These are phyloP conservation scores for Suhomyces sp. DNA, from an alignment of 805 yeast species.

Conservation along the genomic window DNA sequence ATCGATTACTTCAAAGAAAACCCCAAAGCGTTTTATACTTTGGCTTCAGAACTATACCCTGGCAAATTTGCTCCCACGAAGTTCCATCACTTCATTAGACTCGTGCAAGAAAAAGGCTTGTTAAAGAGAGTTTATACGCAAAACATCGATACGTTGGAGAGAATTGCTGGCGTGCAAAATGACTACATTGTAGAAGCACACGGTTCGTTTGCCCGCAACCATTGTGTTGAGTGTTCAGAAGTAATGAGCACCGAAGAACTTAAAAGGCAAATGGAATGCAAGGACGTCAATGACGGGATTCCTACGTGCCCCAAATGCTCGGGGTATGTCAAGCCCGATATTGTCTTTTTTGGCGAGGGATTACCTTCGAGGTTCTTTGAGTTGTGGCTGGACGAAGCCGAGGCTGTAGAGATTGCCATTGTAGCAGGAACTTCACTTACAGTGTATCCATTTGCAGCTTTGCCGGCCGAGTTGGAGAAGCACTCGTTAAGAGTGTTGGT, in stretches of 20 bases:
- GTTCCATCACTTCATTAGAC: conserved; percentile 70
- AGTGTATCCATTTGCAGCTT: conserved; percentile 85
- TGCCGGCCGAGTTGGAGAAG: conserved; percentile 63
- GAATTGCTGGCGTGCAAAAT: conserved; percentile 71
- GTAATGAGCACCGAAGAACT: conserved; percentile 50
- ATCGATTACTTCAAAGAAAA: conserved; percentile 71
- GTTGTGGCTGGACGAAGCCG: conserved; percentile 57
- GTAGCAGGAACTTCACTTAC: conserved; percentile 92
- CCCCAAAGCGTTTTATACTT: conserved; percentile 81
- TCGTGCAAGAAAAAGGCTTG: conserved; percentile 61
- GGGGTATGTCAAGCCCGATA: conserved; percentile 87
- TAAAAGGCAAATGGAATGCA: conserved; percentile 34
- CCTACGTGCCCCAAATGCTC: conserved; percentile 62
- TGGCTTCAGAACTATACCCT: conserved; percentile 85
- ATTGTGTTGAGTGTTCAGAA: conserved; percentile 71
- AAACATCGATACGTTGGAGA: conserved; percentile 88
- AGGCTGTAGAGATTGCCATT: conserved; percentile 62
- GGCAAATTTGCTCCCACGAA: conserved; percentile 81
- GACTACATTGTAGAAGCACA: conserved; percentile 83
- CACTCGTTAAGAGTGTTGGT: conserved; percentile 57
- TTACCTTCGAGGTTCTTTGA: conserved; percentile 71
- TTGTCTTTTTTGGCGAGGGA: conserved; percentile 91
- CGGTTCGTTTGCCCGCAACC: conserved; percentile 85
- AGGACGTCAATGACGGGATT: conserved; percentile 29
- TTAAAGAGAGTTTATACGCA: conserved; percentile 81